Evolutionary conservation across 495 filamentous ascomycete genomes (phyloP).

Genomic region (Penicillium macrosclerotiorum): DNA sequence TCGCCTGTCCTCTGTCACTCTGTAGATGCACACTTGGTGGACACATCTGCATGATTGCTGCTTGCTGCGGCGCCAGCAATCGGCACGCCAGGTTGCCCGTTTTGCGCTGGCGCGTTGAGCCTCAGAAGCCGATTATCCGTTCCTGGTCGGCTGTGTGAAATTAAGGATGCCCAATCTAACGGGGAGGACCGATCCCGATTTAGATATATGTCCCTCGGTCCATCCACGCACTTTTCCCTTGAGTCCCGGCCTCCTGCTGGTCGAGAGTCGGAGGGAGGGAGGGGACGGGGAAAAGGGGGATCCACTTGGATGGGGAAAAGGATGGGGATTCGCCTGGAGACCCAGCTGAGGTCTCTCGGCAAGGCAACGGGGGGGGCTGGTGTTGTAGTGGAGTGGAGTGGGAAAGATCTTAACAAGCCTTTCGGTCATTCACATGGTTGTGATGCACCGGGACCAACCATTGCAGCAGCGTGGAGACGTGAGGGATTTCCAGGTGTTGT

Average conservation of each 20-base stretch:
- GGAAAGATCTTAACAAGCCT: background rate
- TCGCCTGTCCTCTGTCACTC: background rate
- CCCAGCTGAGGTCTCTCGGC: background rate
- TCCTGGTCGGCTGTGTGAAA: constrained; percentile 1
- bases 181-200: too few species aligned
- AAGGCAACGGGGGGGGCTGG: background rate
- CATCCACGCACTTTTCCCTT: too few species aligned
- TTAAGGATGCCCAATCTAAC: background rate
- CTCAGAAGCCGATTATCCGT: constrained; percentile 17
- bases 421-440: constrained; percentile 5
- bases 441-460: background rate
- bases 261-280: background rate
- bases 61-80: background rate
- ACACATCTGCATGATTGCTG: too few species aligned
- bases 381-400: background rate
- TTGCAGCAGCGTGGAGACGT: constrained; percentile 1
- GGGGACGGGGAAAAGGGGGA: background rate
- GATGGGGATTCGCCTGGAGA: too few species aligned
- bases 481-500: constrained; percentile 5
- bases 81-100: constrained; percentile 2
- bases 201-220: too few species aligned
- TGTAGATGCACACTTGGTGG: background rate
- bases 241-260: background rate
- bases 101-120: constrained; percentile 11
- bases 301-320: too few species aligned